phyloP scores from a whole-genome alignment of 257 asterid species.

The Eucommia ulmoides region DNA sequence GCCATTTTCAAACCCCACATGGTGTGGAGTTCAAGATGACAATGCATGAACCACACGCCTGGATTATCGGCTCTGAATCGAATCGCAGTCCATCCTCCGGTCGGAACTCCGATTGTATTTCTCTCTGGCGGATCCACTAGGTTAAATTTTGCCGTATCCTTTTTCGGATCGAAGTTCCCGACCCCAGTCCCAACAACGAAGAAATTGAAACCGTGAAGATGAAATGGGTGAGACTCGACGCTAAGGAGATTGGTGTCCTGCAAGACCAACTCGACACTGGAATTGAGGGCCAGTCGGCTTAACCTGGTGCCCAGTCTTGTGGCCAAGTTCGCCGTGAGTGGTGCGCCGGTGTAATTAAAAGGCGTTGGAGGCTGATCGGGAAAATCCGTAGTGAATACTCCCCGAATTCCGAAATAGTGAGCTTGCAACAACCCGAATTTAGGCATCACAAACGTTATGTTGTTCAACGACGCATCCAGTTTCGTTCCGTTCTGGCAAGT shows the following conservation, averaged over 20 bases:
- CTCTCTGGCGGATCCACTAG: conserved; percentile 54
- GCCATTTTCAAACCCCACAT: no score
- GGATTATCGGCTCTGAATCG: conserved; percentile 58
- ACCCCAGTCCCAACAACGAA: conserved; percentile 56
- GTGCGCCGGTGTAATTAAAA: background rate
- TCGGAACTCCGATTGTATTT: conserved; percentile 51
- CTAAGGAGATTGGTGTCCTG: conserved; percentile 58
- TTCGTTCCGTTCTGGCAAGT: background rate
- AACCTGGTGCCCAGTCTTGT: background rate
- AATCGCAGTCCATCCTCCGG: conserved; percentile 66
- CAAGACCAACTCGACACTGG: conserved; percentile 44
- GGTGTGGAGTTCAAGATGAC: no score
- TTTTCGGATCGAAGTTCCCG: conserved; percentile 32
- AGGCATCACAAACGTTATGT: conserved; percentile 23
- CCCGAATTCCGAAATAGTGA: background rate
- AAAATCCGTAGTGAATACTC: background rate
- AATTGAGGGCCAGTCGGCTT: conserved; percentile 29
- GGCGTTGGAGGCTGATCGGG: background rate
- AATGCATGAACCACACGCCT: no score
- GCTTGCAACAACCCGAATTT: background rate
- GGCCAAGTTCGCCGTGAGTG: conserved; percentile 11
- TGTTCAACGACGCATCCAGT: conserved; percentile 19
- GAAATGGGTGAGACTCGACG: conserved; percentile 57
- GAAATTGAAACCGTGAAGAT: conserved; percentile 62
- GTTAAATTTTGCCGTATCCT: conserved; percentile 39